phyloP scores from a whole-genome alignment of 2,329 filamentous ascomycete genomes.

The Aspergillus japonicus region DNA sequence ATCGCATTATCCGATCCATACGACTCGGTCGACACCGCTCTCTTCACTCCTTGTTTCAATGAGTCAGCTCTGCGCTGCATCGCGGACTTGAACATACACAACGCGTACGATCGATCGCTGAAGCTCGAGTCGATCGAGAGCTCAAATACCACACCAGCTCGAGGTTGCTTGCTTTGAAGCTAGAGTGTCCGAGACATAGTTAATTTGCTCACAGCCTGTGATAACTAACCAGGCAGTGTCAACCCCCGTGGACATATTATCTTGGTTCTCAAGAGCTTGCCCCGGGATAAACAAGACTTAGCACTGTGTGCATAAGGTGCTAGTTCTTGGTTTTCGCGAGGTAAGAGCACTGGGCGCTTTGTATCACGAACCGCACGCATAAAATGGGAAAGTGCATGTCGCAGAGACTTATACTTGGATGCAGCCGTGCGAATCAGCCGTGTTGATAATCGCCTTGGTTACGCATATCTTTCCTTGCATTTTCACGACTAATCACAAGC shows the following conservation, averaged over 20 bases:
- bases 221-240: background rate
- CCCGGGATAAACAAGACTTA: background rate
- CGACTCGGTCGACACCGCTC: slow-evolving; percentile 1
- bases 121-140: slow-evolving; percentile 7
- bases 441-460: slow-evolving; percentile 27
- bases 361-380: background rate
- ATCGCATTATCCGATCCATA: slow-evolving; percentile 1
- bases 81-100: background rate
- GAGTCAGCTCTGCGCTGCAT: slow-evolving; percentile 2
- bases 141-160: background rate
- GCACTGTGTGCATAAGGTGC: background rate
- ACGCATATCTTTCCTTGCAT: slow-evolving; percentile 22
- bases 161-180: background rate
- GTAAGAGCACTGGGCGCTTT: slow-evolving; percentile 11
- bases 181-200: background rate
- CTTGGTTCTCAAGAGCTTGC: background rate
- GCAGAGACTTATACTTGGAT: slow-evolving; percentile 14
- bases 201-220: background rate
- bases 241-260: background rate
- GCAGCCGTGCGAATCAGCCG: slow-evolving; percentile 19
- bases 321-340: slow-evolving; percentile 4
- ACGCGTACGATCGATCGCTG: slow-evolving; percentile 2
- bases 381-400: background rate
- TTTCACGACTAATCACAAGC: slow-evolving; percentile 13
- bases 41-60: slow-evolving; percentile 19